Evolutionary conservation across 2,329 filamentous ascomycete species (phyloP).

Genomic region (Cladosporium sphaerospermum): DNA sequence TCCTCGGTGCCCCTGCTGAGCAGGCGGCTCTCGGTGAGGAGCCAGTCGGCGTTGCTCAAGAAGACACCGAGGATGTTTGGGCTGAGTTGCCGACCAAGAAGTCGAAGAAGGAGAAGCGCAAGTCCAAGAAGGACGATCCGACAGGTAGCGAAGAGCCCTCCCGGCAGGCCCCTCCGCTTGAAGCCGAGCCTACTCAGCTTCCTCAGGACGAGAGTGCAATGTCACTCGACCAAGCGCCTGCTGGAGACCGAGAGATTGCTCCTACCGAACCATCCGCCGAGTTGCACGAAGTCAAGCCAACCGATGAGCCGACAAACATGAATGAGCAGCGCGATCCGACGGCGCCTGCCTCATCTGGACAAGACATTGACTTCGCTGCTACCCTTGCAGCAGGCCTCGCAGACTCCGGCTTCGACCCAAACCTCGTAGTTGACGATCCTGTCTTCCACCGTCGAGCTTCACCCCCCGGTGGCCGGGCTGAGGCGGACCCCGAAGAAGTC

Average conservation of each 20-base stretch:
- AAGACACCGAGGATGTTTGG: not conserved
- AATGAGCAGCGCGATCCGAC: not conserved
- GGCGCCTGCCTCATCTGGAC: conserved; percentile 10
- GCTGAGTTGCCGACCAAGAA: conserved; percentile 16
- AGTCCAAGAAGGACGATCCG: conserved; percentile 29
- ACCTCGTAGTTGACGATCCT: conserved; percentile 40
- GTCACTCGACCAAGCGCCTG: too few species aligned
- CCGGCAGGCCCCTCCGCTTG: too few species aligned
- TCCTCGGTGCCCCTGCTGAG: not conserved
- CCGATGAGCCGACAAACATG: not conserved
- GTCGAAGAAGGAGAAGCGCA: conserved; percentile 30
- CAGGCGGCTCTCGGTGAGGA: not conserved
- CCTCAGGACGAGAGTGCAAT: too few species aligned
- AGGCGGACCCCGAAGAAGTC: conserved; percentile 30
- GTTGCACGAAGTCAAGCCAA: too few species aligned
- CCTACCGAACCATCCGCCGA: too few species aligned
- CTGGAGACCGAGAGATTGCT: too few species aligned
- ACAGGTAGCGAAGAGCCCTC: too few species aligned
- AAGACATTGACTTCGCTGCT: conserved; percentile 43
- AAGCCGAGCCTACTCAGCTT: too few species aligned
- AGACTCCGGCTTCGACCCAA: conserved; percentile 42
- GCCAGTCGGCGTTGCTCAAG: not conserved
- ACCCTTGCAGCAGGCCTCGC: conserved; percentile 42
- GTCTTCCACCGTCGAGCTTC: conserved; percentile 31
- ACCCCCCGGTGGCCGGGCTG: conserved; percentile 24